Evolutionary conservation across 495 filamentous ascomycete species (phyloP), one percentile per base, ranked within the genome.

Genomic region (Podospora didyma): DNA sequence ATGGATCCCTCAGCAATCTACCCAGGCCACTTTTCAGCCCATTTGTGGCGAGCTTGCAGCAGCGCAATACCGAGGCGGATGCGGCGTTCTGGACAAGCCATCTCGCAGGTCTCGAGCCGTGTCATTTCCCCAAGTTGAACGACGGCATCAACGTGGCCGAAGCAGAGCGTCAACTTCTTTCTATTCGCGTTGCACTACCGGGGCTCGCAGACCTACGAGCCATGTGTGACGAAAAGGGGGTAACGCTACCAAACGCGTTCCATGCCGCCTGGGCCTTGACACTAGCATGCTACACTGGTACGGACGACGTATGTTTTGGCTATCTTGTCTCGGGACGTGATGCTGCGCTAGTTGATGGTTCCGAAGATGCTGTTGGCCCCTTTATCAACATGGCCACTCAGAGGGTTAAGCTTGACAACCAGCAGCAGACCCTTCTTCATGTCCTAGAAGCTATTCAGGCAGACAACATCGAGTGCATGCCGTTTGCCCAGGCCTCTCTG

Each of bases 371-470:
- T 16, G 66, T 74, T 16, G 82, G 79, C 0, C 75, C 84, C 0
- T 69, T 83, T 2, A 79, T 87, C 44, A 78, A 82, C 31, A 86
- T 84, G 2, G 67, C 83, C 0, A 84, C 85, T 2, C 65, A 83
- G 28, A 73, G 84, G 2, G 65, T 70, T 7, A 49, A 16, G 10
- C 9, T 62, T n/a, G n/a, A n/a, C 7, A 37, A 42, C 31, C 11
- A 50, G 22, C 16, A 26, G 0, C 21, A 16, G 21, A 52, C 54
- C n/a, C 28, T 66, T 7, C 9, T 53, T 2, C 23, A 45, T 17
- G 14, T 66, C 12, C 55, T 66, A 19, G 60, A 66, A 26, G 52
- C 50, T 7, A 55, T 66, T 7, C 75, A 75, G 50, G 37, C 21
- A 16, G 67, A 79, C 47, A 65, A 64, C 12, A 57, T 77, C 2